Conservation (phyloP, 192 early-diverging fungal genomes). For the Funneliformis mosseae region DNA sequence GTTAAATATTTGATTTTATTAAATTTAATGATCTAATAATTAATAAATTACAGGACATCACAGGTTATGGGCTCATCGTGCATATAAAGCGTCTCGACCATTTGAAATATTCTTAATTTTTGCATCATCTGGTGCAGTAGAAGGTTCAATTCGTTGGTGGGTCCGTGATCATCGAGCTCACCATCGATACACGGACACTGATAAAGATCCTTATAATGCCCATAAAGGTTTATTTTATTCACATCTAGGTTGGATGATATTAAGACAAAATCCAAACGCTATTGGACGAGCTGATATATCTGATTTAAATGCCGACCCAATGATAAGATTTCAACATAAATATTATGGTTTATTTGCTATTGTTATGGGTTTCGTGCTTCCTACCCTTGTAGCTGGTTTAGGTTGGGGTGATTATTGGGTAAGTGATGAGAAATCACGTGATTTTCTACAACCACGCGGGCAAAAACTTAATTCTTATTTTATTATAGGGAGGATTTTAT, state of each 20-base stretch:
- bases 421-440: neutral
- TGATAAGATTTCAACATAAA: constrained; percentile 78
- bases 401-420: constrained; percentile 75
- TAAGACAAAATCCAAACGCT: constrained; percentile 71
- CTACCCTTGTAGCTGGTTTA: constrained; percentile 83
- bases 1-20: too few species aligned
- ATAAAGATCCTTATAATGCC: constrained; percentile 82
- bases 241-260: constrained; percentile 87
- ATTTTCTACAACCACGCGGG: neutral
- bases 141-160: constrained; percentile 90
- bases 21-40: too few species aligned
- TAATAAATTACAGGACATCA: too few species aligned
- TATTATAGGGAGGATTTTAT: constrained; percentile 71
- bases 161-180: constrained; percentile 83
- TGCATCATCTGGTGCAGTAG: constrained; percentile 71
- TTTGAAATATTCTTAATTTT: constrained; percentile 66
- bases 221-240: constrained; percentile 79
- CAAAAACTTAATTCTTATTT: neutral
- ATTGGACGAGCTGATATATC: constrained; percentile 81
- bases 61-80: constrained; percentile 79
- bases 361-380: constrained; percentile 75
- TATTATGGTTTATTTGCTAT: constrained; percentile 73
- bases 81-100: constrained; percentile 66
- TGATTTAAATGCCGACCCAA: constrained; percentile 73
- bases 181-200: constrained; percentile 86